These are phyloP conservation scores for Diplodia scrobiculata DNA, from an alignment of 2,329 filamentous ascomycete species.

Conservation along the genomic window DNA sequence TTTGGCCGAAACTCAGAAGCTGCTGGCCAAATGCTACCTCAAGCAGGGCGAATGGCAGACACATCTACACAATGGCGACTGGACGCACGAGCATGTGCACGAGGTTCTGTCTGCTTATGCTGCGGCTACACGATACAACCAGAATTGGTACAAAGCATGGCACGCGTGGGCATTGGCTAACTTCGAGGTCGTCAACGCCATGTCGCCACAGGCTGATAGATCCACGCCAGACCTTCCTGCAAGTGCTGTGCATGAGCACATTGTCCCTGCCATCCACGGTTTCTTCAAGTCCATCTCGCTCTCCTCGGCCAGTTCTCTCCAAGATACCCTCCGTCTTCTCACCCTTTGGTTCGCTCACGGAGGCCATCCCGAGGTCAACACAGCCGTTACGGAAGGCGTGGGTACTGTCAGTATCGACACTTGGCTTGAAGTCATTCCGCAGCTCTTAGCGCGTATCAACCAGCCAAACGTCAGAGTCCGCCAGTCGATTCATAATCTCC, in stretches of 20 bases:
- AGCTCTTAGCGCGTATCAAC: conserved; percentile 95
- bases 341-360: conserved; percentile 97
- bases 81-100: conserved; percentile 81
- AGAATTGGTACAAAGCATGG: conserved; percentile 98
- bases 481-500: conserved; percentile 84
- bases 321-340: conserved; percentile 88
- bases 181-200: conserved; percentile 91
- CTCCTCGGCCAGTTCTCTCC: conserved; percentile 86
- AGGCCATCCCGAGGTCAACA: conserved; percentile 82
- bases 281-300: conserved; percentile 98
- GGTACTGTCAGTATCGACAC: conserved; percentile 92
- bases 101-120: conserved; percentile 91
- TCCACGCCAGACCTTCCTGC: conserved; percentile 62
- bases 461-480: conserved; percentile 89
- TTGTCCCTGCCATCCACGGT: conserved; percentile 89
- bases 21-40: conserved; percentile 93
- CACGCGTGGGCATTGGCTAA: conserved; percentile 98
- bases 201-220: conserved; percentile 67
- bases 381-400: conserved; percentile 86
- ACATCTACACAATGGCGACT: conserved; percentile 79
- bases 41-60: conserved; percentile 97
- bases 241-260: conserved; percentile 76
- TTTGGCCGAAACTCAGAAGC: conserved; percentile 61
- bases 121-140: conserved; percentile 90
- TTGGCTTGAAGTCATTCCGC: conserved; percentile 97